Conservation (phyloP, 2,329 filamentous ascomycete species). For the Pyricularia grisea region DNA sequence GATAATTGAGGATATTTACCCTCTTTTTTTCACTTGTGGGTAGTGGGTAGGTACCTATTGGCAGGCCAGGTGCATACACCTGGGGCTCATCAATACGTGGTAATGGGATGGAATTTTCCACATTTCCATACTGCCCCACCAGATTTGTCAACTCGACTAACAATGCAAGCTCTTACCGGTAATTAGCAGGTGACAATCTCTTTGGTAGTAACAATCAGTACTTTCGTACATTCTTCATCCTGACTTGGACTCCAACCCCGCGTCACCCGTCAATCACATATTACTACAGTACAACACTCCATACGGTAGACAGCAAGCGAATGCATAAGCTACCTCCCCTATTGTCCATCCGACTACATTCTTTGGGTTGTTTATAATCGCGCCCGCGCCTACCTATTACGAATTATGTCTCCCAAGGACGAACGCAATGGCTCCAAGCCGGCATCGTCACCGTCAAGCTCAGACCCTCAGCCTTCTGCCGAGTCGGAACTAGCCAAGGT, state of each 20-base stretch:
- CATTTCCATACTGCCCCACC: not conserved
- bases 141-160: not conserved
- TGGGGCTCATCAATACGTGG: not conserved
- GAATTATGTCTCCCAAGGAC: not conserved
- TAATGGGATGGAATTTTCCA: not conserved
- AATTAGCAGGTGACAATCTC: not conserved
- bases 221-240: not conserved
- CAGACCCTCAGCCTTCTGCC: not conserved
- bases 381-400: not conserved
- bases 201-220: not conserved
- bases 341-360: not conserved
- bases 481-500: constrained; percentile 5
- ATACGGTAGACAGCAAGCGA: not conserved
- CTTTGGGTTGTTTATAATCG: not conserved
- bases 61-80: too few relatives aligned
- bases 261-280: not conserved
- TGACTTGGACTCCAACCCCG: not conserved
- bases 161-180: too few relatives aligned
- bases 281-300: not conserved
- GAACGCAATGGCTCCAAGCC: not conserved
- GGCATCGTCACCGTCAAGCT: not conserved
- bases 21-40: not conserved
- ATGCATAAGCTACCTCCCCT: not conserved
- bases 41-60: too few relatives aligned
- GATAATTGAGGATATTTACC: not conserved